phyloP scores from a whole-genome alignment of 192 early-diverging fungal genomes.

The Nowakowskiella sp. region DNA sequence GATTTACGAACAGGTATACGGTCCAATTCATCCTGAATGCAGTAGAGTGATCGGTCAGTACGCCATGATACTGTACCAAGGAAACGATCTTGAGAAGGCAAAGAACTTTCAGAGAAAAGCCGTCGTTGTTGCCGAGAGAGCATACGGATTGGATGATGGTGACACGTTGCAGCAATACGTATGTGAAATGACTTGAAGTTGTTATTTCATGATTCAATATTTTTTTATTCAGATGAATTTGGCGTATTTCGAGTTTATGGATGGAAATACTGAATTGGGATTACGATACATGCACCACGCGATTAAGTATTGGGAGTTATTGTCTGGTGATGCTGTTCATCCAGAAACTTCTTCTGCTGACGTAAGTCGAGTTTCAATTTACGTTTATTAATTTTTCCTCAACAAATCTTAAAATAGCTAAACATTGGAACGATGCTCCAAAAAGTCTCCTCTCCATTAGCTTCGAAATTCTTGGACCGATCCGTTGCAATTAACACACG shows the following conservation, averaged over 20 bases:
- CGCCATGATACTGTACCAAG: constrained; percentile 74
- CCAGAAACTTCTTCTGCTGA: constrained; percentile 81
- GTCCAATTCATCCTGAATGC: constrained; percentile 84
- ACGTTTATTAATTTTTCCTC: too few relatives aligned
- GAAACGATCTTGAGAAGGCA: constrained; percentile 57
- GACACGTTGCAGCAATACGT: constrained; percentile 86
- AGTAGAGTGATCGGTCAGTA: constrained; percentile 75
- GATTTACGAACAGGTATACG: constrained; percentile 89
- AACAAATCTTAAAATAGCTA: too few relatives aligned
- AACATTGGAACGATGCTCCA: constrained; percentile 28
- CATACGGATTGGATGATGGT: constrained; percentile 73
- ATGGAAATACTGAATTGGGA: constrained; percentile 60
- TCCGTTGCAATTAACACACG: constrained; percentile 57
- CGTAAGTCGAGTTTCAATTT: too few relatives aligned
- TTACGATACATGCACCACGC: constrained; percentile 79
- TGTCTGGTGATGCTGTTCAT: constrained; percentile 60
- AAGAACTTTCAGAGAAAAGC: constrained; percentile 60
- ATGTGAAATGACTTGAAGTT: too few relatives aligned
- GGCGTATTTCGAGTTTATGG: constrained; percentile 80
- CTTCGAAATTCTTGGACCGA: constrained; percentile 70
- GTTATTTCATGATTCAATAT: background rate
- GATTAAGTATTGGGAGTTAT: constrained; percentile 68
- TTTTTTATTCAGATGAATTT: constrained; percentile 58
- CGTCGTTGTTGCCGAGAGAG: constrained; percentile 76
- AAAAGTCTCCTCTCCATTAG: constrained; percentile 36